A percentile compares a stretch with the other conserved stretches of the same genome.
Evolutionary conservation across 2,329 filamentous ascomycete species (phyloP).

Genomic region (Aspergillus hortae): DNA sequence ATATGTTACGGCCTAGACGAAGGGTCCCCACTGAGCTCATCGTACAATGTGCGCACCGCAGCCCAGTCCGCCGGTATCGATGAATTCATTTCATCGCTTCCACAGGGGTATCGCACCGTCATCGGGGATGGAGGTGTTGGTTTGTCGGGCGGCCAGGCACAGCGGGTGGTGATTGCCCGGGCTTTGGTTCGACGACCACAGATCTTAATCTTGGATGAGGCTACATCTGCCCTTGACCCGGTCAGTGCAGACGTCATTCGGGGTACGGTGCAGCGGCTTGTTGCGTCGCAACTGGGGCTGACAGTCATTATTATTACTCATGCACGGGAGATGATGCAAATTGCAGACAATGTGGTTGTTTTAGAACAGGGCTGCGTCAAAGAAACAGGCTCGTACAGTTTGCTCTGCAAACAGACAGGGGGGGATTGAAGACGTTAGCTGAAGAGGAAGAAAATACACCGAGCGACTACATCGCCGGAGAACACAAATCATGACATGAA

Average conservation of each 20-base stretch:
- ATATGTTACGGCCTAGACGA: slow-evolving; percentile 72
- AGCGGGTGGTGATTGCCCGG: slow-evolving; percentile 76
- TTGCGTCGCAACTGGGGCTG: slow-evolving; percentile 45
- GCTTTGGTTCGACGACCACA: slow-evolving; percentile 69
- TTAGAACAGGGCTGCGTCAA: slow-evolving; percentile 64
- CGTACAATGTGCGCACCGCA: slow-evolving; percentile 52
- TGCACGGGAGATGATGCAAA: slow-evolving; percentile 77
- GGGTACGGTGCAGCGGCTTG: slow-evolving; percentile 56
- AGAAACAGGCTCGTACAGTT: slow-evolving; percentile 66
- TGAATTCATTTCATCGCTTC: slow-evolving; percentile 70
- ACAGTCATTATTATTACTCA: slow-evolving; percentile 82
- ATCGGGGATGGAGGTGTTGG: slow-evolving; percentile 73
- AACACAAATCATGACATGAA: not conserved
- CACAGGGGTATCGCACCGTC: slow-evolving; percentile 66
- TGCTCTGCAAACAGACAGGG: slow-evolving; percentile 48
- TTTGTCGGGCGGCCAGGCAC: slow-evolving; percentile 77
- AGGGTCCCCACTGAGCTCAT: slow-evolving; percentile 49
- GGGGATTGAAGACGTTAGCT: slow-evolving; percentile 43
- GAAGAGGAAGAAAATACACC: slow-evolving; percentile 8
- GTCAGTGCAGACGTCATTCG: slow-evolving; percentile 64
- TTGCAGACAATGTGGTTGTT: slow-evolving; percentile 70
- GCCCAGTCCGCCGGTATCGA: slow-evolving; percentile 61
- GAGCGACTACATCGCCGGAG: not conserved
- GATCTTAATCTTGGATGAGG: slow-evolving; percentile 80
- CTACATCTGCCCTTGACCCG: slow-evolving; percentile 74